Conservation (phyloP, 352 stramenopile species). For the Pythium aphanidermatum region DNA sequence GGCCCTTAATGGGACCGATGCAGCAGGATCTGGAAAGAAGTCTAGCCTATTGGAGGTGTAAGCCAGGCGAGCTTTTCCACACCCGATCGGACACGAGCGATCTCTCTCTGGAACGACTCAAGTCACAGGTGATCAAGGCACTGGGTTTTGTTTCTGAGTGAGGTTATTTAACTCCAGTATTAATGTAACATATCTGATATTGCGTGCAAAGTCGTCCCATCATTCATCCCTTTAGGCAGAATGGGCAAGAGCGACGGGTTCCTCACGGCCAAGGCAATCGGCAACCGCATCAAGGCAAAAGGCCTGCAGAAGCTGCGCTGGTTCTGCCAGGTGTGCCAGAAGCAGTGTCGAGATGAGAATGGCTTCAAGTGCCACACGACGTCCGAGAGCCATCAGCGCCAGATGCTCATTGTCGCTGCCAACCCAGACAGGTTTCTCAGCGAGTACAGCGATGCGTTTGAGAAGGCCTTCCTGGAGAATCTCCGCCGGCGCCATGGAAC, state of each 20-base stretch:
- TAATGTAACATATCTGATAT: conserved; percentile 10
- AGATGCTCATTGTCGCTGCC: conserved; percentile 98
- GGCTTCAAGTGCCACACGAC: conserved; percentile 99
- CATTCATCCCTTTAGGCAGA: too few relatives aligned
- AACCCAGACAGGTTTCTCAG: conserved; percentile 95
- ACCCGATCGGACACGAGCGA: conserved; percentile 3
- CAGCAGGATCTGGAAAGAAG: conserved; percentile 40
- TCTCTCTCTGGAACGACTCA: conserved; percentile 11
- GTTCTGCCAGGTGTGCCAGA: conserved; percentile 99
- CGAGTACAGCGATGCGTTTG: conserved; percentile 92
- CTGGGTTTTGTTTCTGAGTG: neutral
- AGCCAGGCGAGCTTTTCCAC: conserved; percentile 8
- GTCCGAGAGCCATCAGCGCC: conserved; percentile 95
- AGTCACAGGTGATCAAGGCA: conserved; percentile 11
- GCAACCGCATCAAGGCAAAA: conserved; percentile 88
- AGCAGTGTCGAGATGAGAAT: conserved; percentile 99
- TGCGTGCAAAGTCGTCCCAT: too few relatives aligned
- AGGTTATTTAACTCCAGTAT: conserved; percentile 1
- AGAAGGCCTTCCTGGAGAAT: conserved; percentile 94
- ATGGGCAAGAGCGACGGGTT: conserved; percentile 87
- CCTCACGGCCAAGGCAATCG: conserved; percentile 80
- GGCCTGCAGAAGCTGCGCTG: conserved; percentile 98
- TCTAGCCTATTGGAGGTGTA: conserved; percentile 25
- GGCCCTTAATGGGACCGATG: conserved; percentile 55
- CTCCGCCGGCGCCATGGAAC: conserved; percentile 92